Base-by-base conservation (phyloP, 306 rosid species). In the Comarum palustre region DNA sequence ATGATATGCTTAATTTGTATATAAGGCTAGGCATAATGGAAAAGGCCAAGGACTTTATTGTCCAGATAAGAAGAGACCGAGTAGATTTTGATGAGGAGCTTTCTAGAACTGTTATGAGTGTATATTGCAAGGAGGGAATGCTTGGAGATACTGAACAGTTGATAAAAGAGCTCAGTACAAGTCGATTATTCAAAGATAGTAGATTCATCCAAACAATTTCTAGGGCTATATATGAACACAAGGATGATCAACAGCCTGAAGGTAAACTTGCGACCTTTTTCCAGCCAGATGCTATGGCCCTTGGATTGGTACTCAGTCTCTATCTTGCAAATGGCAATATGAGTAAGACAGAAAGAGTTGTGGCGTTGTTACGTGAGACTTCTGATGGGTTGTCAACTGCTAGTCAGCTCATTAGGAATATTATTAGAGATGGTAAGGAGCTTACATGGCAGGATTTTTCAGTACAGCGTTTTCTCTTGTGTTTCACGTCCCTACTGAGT, bases 91-190 rank as follows among this genome's bases (percentile, higher is more conserved):
- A 89, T 43, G 92, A 78, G 84, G 88, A 79, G 78, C 97, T 93
- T 81, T 89, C 70, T 76, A 87, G 83, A 76, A 84, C 81, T 64
- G 86, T 86, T 79, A 80, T 89, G 87, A 86, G 80, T 75, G 78
- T 91, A 61, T 91, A 85, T 79, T 91, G 90, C 81, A 91, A 85
- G 81, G 90, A 82, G 81, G 94, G 96, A 81, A 84, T 87, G 91
- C 59, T 86, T 75, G 79, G 31, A 64, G 97, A 93, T 72, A 89
- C 88, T 38, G 79, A 86, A 71, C 80, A 77, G 80, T 81, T 93
- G 72, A 75, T 88, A 65, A 81, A 84, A 79, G 82, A 78, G 70
- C 78, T 88, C 84, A 75, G 83, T 61, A 80, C 68, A 39, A 81
- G 59, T 45, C 85, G 66, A 68, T 77, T 52, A 15, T 74, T 79